Conservation (phyloP, 2,329 filamentous ascomycete genomes). For the Penicillium sp. region DNA sequence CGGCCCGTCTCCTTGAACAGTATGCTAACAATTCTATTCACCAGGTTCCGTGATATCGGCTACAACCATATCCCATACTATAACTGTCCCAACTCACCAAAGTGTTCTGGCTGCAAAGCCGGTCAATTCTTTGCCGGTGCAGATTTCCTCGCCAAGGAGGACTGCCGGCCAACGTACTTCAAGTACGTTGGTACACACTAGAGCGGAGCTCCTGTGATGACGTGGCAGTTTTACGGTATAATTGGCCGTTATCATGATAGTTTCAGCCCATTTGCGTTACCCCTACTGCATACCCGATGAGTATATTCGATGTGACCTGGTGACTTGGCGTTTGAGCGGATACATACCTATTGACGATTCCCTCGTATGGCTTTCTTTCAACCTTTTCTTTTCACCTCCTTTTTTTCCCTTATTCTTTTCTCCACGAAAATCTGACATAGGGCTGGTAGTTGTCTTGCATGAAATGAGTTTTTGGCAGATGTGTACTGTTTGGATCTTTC, state of each 20-base stretch:
- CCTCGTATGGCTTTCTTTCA: constrained; percentile 5
- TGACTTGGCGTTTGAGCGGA: constrained; percentile 24
- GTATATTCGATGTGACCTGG: constrained; percentile 21
- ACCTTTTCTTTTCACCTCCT: neutral
- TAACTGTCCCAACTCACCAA: constrained; percentile 95
- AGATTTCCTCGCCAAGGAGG: constrained; percentile 76
- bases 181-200: constrained; percentile 82
- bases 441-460: constrained; percentile 8
- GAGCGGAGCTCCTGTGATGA: constrained; percentile 22
- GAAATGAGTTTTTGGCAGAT: constrained; percentile 10
- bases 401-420: constrained; percentile 4
- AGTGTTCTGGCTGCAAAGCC: constrained; percentile 81
- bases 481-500: constrained; percentile 11
- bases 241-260: constrained; percentile 15
- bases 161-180: constrained; percentile 96
- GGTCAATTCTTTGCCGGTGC: constrained; percentile 88
- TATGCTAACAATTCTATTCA: constrained; percentile 2
- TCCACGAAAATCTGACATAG: constrained; percentile 15
- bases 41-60: constrained; percentile 96
- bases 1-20: neutral
- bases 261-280: constrained; percentile 16
- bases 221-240: constrained; percentile 3
- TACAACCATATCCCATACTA: constrained; percentile 98
- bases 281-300: constrained; percentile 20
- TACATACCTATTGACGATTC: constrained; percentile 21